Base-by-base conservation (phyloP, 805 yeast species). In the Lipomyces spencermartinsiae region DNA sequence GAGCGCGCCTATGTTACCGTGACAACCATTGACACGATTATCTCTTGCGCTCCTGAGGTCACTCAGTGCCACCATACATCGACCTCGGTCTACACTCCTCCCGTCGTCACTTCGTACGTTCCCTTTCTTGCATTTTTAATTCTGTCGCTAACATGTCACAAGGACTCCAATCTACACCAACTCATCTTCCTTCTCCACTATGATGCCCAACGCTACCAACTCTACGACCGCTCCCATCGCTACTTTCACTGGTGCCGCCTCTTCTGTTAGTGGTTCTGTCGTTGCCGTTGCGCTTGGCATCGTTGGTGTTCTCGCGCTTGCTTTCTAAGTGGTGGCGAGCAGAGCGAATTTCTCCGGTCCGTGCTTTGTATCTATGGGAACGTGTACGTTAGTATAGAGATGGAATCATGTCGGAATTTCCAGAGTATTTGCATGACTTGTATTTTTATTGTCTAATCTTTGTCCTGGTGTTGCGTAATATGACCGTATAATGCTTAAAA, bases 21-120 rank as follows among this genome's bases (percentile, higher is more conserved):
- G 69, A 78, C 83, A 71, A 79, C 82, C 72, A 77, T 82, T 75
- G 84, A 78, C 69, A 83, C 87, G 77, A 77, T 83, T 82, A 80
- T 83, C 73, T 78, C 81, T 67, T 83, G 85, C 78, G 84, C 72
- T 61, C 72, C 81, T 25, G 74, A 75, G 62, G 84, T 83, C 76
- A 83, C 86, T 72, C 74, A 80, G 81, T 85, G 87, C 80, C 86
- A 86, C 76, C 53, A 46, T 19, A 55, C 49, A 31, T 39, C 56
- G 53, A 55, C 64, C 54, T 58, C 62, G 1, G 55, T 61, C 51
- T n/a, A 16, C 35, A 54, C 61, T 59, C 59, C 62, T 6, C 56
- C 62, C 9, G 59, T 53, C 39, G 19, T 34, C 43, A 39, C 59
- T n/a, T 55, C 68, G 71, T 65, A 65, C 14, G 70, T 63, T 4